Conservation (phyloP, 768 basidiomycete genomes). For the Crepidotus variabilis region DNA sequence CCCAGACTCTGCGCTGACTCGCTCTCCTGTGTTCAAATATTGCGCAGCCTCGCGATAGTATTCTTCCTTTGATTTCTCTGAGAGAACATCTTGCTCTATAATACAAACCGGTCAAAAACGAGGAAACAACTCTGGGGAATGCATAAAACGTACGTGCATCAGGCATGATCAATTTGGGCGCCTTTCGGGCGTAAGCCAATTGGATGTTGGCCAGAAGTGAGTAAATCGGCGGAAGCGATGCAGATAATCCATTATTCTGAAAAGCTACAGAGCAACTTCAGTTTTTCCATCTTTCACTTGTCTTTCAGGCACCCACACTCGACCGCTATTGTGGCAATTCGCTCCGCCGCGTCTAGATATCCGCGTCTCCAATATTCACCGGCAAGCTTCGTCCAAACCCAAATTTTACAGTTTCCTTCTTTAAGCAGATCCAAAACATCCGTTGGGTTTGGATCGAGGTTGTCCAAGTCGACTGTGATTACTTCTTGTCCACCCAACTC, state of each 20-base stretch:
- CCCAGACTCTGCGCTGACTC: constrained; percentile 52
- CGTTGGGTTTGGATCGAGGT: constrained; percentile 75
- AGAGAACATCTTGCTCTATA: constrained; percentile 64
- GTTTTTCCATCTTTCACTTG: constrained; percentile 7
- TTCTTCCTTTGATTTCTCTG: constrained; percentile 62
- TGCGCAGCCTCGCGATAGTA: constrained; percentile 68
- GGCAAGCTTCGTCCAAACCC: constrained; percentile 80
- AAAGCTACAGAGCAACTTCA: constrained; percentile 37
- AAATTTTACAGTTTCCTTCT: constrained; percentile 60
- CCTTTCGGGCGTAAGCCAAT: constrained; percentile 73
- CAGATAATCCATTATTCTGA: constrained; percentile 41
- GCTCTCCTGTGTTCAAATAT: constrained; percentile 59
- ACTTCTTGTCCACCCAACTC: constrained; percentile 81
- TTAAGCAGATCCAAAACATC: constrained; percentile 71
- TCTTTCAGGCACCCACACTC: constrained; percentile 49
- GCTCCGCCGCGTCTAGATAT: constrained; percentile 71
- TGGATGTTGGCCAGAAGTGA: constrained; percentile 84
- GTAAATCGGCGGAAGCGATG: constrained; percentile 68
- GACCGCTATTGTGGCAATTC: constrained; percentile 63
- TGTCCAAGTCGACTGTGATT: constrained; percentile 86
- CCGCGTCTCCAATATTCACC: constrained; percentile 87
- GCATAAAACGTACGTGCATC: constrained; percentile 61
- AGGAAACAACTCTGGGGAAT: neutral
- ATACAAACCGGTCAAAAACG: neutral
- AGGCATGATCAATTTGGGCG: constrained; percentile 74